phyloP scores from a whole-genome alignment of 352 stramenopile species.

The Phytophthora lateralis region DNA sequence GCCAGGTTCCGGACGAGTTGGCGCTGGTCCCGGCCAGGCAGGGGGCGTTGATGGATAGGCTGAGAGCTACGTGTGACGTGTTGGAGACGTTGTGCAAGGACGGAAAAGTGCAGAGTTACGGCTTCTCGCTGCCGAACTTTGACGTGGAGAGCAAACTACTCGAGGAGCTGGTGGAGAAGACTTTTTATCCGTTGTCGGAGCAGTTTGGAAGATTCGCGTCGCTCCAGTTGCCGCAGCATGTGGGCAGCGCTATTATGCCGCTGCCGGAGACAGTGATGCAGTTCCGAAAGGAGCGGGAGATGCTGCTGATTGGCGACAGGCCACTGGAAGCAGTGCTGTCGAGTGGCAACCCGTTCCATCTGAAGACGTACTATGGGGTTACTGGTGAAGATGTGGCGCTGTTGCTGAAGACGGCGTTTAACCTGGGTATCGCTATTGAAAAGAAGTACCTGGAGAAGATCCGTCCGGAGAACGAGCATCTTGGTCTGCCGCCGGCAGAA shows the following conservation, averaged over 20 bases:
- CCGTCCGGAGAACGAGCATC: constrained; percentile 42
- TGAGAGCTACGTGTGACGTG: constrained; percentile 38
- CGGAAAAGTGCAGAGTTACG: constrained; percentile 67
- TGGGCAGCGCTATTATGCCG: constrained; percentile 42
- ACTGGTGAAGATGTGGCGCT: constrained; percentile 70
- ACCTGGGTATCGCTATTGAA: constrained; percentile 80
- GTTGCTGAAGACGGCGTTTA: constrained; percentile 83
- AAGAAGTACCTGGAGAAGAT: constrained; percentile 82
- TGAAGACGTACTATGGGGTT: constrained; percentile 50
- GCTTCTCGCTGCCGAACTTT: constrained; percentile 53
- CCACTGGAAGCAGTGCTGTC: constrained; percentile 65
- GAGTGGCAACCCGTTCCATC: constrained; percentile 64
- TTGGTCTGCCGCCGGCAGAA: constrained; percentile 51
- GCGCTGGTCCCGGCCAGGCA: constrained; percentile 21
- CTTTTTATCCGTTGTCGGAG: constrained; percentile 46
- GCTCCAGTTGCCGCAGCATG: constrained; percentile 60
- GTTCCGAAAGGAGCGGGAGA: constrained; percentile 49
- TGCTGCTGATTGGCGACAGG: constrained; percentile 70
- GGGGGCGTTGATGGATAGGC: constrained; percentile 33
- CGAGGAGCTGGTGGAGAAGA: constrained; percentile 49
- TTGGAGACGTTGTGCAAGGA: constrained; percentile 49
- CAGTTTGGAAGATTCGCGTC: constrained; percentile 60
- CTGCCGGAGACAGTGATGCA: constrained; percentile 41
- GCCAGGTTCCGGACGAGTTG: constrained; percentile 67
- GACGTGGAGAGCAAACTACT: constrained; percentile 29